These are phyloP conservation scores for Austroboletus niveus DNA, from an alignment of 1,284 basidiomycete genomes.

Conservation along the genomic window DNA sequence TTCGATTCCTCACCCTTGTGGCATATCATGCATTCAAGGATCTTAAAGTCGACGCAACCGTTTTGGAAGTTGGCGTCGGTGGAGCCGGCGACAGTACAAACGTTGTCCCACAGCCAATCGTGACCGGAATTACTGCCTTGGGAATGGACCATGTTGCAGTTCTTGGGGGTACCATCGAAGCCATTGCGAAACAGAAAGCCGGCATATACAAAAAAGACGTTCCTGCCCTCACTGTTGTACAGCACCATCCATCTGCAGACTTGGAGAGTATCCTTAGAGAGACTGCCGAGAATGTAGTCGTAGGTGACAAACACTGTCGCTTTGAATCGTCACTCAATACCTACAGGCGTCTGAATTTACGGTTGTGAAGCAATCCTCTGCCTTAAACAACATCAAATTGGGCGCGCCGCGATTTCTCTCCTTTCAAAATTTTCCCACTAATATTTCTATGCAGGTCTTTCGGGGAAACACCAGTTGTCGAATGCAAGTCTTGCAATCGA, in stretches of 20 bases:
- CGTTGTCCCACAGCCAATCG: constrained; percentile 86
- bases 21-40: constrained; percentile 90
- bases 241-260: constrained; percentile 72
- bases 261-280: constrained; percentile 66
- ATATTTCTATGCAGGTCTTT: constrained; percentile 56
- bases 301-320: constrained; percentile 18
- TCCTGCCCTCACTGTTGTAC: constrained; percentile 82
- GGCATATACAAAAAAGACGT: constrained; percentile 95
- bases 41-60: constrained; percentile 80
- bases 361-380: constrained; percentile 49
- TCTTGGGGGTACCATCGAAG: constrained; percentile 84
- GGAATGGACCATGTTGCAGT: constrained; percentile 94
- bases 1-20: constrained; percentile 90
- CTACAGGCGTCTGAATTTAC: constrained; percentile 62
- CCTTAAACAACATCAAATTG: constrained; percentile 56
- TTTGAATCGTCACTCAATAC: background rate
- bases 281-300: constrained; percentile 68
- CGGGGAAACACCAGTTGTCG: constrained; percentile 86
- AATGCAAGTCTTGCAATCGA: constrained; percentile 90
- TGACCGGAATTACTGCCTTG: constrained; percentile 87
- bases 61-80: constrained; percentile 97
- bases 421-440: background rate
- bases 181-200: constrained; percentile 95
- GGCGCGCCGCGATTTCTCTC: constrained; percentile 42
- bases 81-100: constrained; percentile 97